Base-by-base conservation (phyloP, 805 yeast species). In the baker's yeast (Saccharomyces cerevisiae) region DNA sequence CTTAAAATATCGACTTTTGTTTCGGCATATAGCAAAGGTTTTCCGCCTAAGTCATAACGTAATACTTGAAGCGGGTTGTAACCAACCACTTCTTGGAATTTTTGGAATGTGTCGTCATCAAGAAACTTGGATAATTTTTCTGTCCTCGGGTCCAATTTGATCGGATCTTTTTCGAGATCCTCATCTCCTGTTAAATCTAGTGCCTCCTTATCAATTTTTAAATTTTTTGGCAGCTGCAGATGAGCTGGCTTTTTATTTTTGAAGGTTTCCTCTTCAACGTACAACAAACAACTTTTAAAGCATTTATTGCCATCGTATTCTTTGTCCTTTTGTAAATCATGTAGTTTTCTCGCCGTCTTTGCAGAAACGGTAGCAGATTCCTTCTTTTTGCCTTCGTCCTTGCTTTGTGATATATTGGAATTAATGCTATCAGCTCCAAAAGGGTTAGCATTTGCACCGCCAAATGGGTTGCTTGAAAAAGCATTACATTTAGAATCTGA, bases 11-110 rank as follows among this genome's bases (percentile, higher is more conserved):
- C 55, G 13, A 81, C 73, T 48, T 78, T 71, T 21, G 75, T 69
- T 26, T 70, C 63, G 14, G 86, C 80, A 69, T 87, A 92, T 21
- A 88, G 70, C 27, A 94, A 72, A 2, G 97, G 97, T 46, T 71
- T 72, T 0, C 96, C 95, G 30, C 85, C 87, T 29, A 87, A 67
- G 47, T 90, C 89, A 69, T 92, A 91, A 54, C 99, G 79, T 36
- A 94, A 73, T 2, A 94, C 88, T 71, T 94, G 99, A 2, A 78
- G 76, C 2, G 97, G 91, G 64, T 94, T 94, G 64, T 85, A 86
- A 11, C 85, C 85, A 11, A 88, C 85, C 1, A 82, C 75, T 52
- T 81, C 84, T 29, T 88, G 79, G 68, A 94, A 94, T 56, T 83
- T 79, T 64, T 87, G 89, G 70, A 94, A 94, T 6, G 79, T 80